These are phyloP conservation scores for Suillus brevipes DNA, from an alignment of 768 basidiomycete genomes.

Conservation along the genomic window DNA sequence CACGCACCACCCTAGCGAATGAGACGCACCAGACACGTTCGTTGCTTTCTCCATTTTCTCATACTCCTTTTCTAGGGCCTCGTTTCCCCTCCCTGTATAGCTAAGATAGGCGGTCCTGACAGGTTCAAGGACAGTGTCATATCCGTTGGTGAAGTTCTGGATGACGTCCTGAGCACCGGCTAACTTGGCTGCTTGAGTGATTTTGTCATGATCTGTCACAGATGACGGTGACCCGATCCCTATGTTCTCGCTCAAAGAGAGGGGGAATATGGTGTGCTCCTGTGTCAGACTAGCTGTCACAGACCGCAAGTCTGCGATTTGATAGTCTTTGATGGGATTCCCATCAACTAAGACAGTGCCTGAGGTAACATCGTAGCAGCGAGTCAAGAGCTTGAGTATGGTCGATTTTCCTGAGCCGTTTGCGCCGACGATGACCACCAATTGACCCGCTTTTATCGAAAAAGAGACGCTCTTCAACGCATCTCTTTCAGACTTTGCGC, in stretches of 20 bases:
- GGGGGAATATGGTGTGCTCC: slow-evolving; percentile 37
- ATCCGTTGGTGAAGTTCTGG: slow-evolving; percentile 36
- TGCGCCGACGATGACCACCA: slow-evolving; percentile 36
- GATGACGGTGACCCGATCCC: slow-evolving; percentile 32
- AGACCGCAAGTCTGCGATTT: slow-evolving; percentile 33
- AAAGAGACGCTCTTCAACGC: slow-evolving; percentile 32
- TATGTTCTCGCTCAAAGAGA: slow-evolving; percentile 43
- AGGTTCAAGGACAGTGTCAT: slow-evolving; percentile 41
- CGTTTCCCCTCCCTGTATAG: slow-evolving; percentile 16
- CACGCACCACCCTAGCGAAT: not conserved
- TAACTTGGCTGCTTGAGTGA: slow-evolving; percentile 26
- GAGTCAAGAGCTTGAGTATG: slow-evolving; percentile 41
- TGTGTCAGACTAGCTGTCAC: slow-evolving; percentile 46
- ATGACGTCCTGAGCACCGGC: slow-evolving; percentile 45
- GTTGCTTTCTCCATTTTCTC: slow-evolving; percentile 21
- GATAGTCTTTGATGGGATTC: slow-evolving; percentile 33
- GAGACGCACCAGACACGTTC: slow-evolving; percentile 26
- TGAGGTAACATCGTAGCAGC: slow-evolving; percentile 31
- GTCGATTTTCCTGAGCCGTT: slow-evolving; percentile 38
- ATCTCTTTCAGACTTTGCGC: slow-evolving; percentile 24
- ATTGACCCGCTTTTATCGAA: slow-evolving; percentile 30
- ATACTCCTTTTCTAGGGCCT: slow-evolving; percentile 16
- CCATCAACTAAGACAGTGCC: slow-evolving; percentile 44
- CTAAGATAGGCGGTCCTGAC: slow-evolving; percentile 30
- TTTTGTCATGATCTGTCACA: slow-evolving; percentile 15